Base-by-base conservation (phyloP, 129 eudicot species). In the Apium graveolens region DNA sequence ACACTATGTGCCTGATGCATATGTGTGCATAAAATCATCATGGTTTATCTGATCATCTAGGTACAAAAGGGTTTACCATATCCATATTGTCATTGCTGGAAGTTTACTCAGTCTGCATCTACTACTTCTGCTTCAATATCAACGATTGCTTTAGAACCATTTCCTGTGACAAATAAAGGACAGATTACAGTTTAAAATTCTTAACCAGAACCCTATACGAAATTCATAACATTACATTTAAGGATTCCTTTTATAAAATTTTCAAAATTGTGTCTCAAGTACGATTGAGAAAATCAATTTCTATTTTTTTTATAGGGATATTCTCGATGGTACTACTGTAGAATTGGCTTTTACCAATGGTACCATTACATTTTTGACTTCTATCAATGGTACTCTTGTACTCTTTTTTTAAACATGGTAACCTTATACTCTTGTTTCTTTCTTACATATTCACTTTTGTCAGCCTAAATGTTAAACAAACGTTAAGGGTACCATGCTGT, bases 91-190 rank as follows among this genome's bases (percentile, higher is more conserved):
- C n/a, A 27, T 14, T 31, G 41, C 53, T 77, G 38, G 81, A 53
- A 21, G 65, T 1, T 41, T 68, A 80, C 79, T 88, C 88, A 91
- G 26, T 92, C 97, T 27, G 86, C 88, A 82, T 92, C 97, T 81
- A 79, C 88, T 68, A 92, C 86, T 81, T 92, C 97, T 29, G 97
- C 97, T 84, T 92, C 97, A 53, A 92, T 80, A 83, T 92, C 97
- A 73, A 92, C 93, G 71, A 92, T 78, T 24, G 86, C 80, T 78
- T 44, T 78, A 70, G 96, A 80, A 80, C 80, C 81, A 68, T 85
- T 92, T 79, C 93, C 97, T 92, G 86, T 57, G 77, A 0, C 82
- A 80, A 78, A 18, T 51, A 57, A 77, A 31, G 46, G 48, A 12
- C 60, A 38, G 38, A 43, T 76, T 42, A 20, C n/a, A n/a, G 44